These are phyloP conservation scores for Wallacemonas sp. DNA, from an alignment of 208 protist genomes.

Conservation along the genomic window DNA sequence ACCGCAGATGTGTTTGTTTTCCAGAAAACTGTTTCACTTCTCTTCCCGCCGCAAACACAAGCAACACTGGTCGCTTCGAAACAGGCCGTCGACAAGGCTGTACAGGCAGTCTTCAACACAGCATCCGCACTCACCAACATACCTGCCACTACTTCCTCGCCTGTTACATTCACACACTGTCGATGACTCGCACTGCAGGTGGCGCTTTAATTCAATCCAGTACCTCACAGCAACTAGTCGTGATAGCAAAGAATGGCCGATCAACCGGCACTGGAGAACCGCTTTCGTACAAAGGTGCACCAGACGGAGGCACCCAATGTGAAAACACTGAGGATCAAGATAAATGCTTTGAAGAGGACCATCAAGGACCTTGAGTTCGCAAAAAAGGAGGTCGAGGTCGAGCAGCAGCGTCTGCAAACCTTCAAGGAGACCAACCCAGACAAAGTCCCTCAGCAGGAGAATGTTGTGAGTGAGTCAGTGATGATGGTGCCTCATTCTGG, in stretches of 20 bases:
- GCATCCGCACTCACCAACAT: too few relatives aligned
- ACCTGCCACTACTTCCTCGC: too few relatives aligned
- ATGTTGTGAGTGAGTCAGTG: slow-evolving; percentile 64
- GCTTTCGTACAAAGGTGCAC: slow-evolving; percentile 46
- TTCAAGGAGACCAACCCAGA: slow-evolving; percentile 42
- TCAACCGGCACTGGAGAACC: slow-evolving; percentile 11
- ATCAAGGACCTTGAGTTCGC: slow-evolving; percentile 74
- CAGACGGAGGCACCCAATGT: slow-evolving; percentile 40
- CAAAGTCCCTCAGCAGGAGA: slow-evolving; percentile 65
- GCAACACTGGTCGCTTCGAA: too few relatives aligned
- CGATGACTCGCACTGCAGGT: not conserved
- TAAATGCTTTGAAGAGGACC: slow-evolving; percentile 55
- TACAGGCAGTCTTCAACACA: too few relatives aligned
- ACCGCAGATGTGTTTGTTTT: not conserved
- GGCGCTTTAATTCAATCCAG: not conserved
- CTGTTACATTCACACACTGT: too few relatives aligned
- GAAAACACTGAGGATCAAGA: slow-evolving; percentile 60
- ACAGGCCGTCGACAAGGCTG: too few relatives aligned
- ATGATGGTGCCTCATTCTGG: slow-evolving; percentile 81
- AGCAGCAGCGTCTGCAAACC: slow-evolving; percentile 45
- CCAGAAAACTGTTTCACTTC: slow-evolving; percentile 12
- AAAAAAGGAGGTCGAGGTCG: slow-evolving; percentile 52
- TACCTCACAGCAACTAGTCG: not conserved
- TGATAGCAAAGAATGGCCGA: slow-evolving; percentile 35
- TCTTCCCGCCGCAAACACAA: too few relatives aligned